A percentile compares a stretch with the other conserved stretches of the same genome.
These are phyloP conservation scores for Colletotrichum tanaceti DNA, from an alignment of 2,329 filamentous ascomycete species.

Conservation along the genomic window DNA sequence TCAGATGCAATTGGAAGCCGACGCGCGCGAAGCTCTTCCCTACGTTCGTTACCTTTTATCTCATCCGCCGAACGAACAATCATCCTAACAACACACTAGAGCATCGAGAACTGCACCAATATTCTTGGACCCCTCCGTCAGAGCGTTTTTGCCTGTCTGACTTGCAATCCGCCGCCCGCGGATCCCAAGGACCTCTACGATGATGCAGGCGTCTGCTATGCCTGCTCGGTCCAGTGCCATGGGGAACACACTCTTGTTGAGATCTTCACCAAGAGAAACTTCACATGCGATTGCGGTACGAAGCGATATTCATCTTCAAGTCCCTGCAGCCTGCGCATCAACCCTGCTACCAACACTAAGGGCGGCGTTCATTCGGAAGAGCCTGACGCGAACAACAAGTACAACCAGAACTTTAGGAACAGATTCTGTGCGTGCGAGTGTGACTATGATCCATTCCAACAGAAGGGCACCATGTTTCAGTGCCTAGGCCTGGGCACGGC, in stretches of 20 bases:
- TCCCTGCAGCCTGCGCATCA: conserved; percentile 80
- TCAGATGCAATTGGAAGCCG: conserved; percentile 91
- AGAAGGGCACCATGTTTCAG: conserved; percentile 98
- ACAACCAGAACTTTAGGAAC: conserved; percentile 96
- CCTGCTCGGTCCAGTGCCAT: conserved; percentile 96
- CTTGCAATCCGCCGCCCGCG: conserved; percentile 85
- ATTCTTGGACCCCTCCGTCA: conserved; percentile 90
- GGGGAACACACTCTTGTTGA: conserved; percentile 95
- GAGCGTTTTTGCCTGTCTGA: conserved; percentile 90
- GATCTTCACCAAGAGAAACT: conserved; percentile 94
- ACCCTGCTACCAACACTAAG: conserved; percentile 78
- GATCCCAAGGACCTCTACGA: conserved; percentile 71
- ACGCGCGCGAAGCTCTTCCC: conserved; percentile 93
- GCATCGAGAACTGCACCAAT: conserved; percentile 93
- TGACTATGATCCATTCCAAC: conserved; percentile 86
- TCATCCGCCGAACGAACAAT: neutral
- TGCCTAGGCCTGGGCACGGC: conserved; percentile 85
- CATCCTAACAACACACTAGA: conserved; percentile 60
- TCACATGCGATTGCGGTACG: conserved; percentile 96
- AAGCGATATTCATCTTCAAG: conserved; percentile 77
- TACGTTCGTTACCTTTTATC: conserved; percentile 72
- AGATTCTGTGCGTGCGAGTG: conserved; percentile 90
- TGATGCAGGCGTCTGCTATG: conserved; percentile 91
- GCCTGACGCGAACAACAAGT: conserved; percentile 79
- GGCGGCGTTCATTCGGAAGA: conserved; percentile 82